These are phyloP conservation scores for Aspergillus piperis DNA, from an alignment of 2,329 filamentous ascomycete genomes.

Conservation along the genomic window DNA sequence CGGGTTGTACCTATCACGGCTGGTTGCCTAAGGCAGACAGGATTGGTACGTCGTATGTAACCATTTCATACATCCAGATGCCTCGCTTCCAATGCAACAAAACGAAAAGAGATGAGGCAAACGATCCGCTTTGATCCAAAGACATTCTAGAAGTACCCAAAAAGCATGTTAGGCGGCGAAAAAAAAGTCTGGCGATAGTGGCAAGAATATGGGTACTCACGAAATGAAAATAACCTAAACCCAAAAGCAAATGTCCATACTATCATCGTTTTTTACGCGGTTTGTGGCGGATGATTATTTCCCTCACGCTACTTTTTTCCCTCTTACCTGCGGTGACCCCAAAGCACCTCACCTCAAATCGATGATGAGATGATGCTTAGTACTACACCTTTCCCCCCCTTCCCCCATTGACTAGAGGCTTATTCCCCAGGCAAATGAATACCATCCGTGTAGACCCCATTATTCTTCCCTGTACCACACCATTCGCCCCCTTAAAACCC, in stretches of 20 bases:
- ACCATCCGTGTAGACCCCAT: not conserved
- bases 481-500: not conserved
- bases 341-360: not conserved
- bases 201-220: not conserved
- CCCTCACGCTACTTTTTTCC: not conserved
- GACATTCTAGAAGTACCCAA: slow-evolving; percentile 1
- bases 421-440: not conserved
- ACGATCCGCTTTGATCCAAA: not conserved
- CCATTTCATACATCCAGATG: not conserved
- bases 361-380: not conserved
- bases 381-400: not conserved
- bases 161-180: not conserved
- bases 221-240: not conserved
- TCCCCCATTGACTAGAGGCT: not conserved
- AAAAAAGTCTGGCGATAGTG: not conserved
- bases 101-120: not conserved
- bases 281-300: slow-evolving; percentile 5
- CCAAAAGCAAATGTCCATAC: not conserved
- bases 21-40: not conserved
- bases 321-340: not conserved
- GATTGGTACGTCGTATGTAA: not conserved
- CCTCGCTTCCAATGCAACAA: not conserved
- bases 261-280: not conserved
- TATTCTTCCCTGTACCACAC: not conserved
- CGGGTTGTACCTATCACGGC: not conserved